phyloP scores from a whole-genome alignment of 1,139 yeast species.

The Diutina rugosa region DNA sequence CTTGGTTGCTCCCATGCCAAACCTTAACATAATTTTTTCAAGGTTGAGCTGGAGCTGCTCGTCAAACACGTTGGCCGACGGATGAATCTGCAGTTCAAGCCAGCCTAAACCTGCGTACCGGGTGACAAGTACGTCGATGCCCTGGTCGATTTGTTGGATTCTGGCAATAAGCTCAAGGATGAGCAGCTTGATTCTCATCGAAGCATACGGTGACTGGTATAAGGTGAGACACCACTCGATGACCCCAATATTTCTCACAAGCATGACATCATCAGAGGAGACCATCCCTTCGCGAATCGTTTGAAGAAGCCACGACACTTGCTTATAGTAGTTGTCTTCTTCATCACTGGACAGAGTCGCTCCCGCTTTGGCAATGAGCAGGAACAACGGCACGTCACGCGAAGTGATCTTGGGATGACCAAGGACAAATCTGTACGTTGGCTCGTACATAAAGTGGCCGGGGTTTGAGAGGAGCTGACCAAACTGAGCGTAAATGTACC shows the following conservation, averaged over 20 bases:
- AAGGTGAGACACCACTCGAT: conserved; percentile 59
- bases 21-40: conserved; percentile 33
- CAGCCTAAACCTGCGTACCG: conserved; percentile 46
- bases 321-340: conserved; percentile 41
- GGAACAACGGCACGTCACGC: conserved; percentile 55
- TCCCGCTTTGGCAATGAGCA: conserved; percentile 25
- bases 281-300: conserved; percentile 26
- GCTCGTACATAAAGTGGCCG: conserved; percentile 61
- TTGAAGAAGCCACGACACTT: conserved; percentile 55
- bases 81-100: conserved; percentile 27
- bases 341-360: conserved; percentile 20
- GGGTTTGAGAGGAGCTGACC: conserved; percentile 51
- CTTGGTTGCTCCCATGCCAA: conserved; percentile 32
- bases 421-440: conserved; percentile 46
- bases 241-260: conserved; percentile 38
- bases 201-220: conserved; percentile 34
- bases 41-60: conserved; percentile 28
- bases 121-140: conserved; percentile 48
- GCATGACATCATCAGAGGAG: conserved; percentile 31
- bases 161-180: conserved; percentile 32
- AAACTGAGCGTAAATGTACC: conserved; percentile 34
- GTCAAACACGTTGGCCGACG: conserved; percentile 11
- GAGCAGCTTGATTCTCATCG: conserved; percentile 22
- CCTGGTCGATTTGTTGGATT: conserved; percentile 39
- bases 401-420: conserved; percentile 40